phyloP scores from a whole-genome alignment of 495 filamentous ascomycete species.

The Chaetomium tenue region DNA sequence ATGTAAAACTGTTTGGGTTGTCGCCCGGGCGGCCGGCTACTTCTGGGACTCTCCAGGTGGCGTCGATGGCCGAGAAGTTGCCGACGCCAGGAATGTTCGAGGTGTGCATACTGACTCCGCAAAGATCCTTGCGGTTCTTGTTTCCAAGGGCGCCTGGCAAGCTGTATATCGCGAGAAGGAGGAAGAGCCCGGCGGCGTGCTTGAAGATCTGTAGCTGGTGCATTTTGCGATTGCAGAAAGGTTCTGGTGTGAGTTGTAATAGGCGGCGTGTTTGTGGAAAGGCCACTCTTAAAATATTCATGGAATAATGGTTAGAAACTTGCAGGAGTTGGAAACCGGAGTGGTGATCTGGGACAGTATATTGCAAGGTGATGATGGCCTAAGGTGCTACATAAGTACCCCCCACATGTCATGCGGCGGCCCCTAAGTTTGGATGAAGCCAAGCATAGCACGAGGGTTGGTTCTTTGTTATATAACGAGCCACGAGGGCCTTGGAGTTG shows the following conservation, averaged over 20 bases:
- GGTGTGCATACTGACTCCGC: slow-evolving; percentile 7
- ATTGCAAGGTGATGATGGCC: not conserved
- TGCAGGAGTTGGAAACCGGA: too few species aligned
- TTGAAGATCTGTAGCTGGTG: too few species aligned
- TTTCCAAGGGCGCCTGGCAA: not conserved
- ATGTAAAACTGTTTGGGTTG: not conserved
- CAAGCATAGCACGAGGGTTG: not conserved
- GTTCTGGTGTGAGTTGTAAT: not conserved
- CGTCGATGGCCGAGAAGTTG: slow-evolving; percentile 5
- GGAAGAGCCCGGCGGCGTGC: not conserved
- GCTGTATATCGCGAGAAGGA: not conserved
- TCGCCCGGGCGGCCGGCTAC: not conserved
- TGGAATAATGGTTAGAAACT: too few species aligned
- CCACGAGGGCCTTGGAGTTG: not conserved
- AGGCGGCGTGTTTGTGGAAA: not conserved
- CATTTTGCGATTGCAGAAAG: not conserved
- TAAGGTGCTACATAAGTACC: not conserved
- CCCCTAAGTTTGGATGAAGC: not conserved
- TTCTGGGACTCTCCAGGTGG: slow-evolving; percentile 2
- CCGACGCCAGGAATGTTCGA: slow-evolving; percentile 3
- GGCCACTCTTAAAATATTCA: not conserved
- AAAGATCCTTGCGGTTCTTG: not conserved
- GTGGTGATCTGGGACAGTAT: too few species aligned
- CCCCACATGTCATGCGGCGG: not conserved
- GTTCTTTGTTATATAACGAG: not conserved